Evolutionary conservation across 2,329 filamentous ascomycete species (phyloP).

Genomic region (Diplodia mutila): DNA sequence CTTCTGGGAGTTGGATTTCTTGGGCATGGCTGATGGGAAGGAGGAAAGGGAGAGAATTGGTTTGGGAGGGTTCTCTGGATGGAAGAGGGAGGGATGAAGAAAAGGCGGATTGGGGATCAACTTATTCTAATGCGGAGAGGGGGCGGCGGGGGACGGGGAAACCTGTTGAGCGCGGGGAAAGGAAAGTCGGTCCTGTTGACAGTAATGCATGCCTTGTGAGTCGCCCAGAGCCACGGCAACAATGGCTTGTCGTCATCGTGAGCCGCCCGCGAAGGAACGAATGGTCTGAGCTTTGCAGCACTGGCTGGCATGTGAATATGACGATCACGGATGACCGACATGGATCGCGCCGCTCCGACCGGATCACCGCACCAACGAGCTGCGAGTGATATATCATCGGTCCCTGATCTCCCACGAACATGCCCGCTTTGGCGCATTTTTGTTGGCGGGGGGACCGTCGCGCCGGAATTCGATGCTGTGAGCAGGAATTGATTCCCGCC

Average conservation of each 20-base stretch:
- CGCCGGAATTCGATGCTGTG: neutral
- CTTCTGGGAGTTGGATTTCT: neutral
- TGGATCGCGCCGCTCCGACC: conserved; percentile 15
- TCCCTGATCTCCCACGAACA: neutral
- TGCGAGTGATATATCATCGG: conserved; percentile 11
- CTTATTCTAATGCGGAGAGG: neutral
- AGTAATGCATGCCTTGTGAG: neutral
- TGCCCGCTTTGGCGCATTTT: neutral
- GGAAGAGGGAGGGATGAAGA: too few relatives aligned
- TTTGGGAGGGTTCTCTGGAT: neutral
- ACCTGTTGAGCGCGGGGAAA: neutral
- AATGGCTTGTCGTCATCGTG: neutral
- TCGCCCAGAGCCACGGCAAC: neutral
- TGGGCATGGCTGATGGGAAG: conserved; percentile 17
- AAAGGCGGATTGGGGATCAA: too few relatives aligned
- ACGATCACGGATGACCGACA: conserved; percentile 14
- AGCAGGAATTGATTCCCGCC: too few relatives aligned
- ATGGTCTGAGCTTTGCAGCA: conserved; percentile 7
- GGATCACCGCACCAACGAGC: conserved; percentile 4
- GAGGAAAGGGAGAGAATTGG: neutral
- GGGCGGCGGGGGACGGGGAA: too few relatives aligned
- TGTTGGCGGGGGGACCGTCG: neutral
- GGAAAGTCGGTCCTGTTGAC: neutral
- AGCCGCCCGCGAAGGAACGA: neutral
- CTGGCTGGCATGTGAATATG: neutral